Evolutionary conservation across 768 basidiomycete genomes (phyloP), one percentile per base, ranked within the genome.

Genomic region (Agaricus blazei): DNA sequence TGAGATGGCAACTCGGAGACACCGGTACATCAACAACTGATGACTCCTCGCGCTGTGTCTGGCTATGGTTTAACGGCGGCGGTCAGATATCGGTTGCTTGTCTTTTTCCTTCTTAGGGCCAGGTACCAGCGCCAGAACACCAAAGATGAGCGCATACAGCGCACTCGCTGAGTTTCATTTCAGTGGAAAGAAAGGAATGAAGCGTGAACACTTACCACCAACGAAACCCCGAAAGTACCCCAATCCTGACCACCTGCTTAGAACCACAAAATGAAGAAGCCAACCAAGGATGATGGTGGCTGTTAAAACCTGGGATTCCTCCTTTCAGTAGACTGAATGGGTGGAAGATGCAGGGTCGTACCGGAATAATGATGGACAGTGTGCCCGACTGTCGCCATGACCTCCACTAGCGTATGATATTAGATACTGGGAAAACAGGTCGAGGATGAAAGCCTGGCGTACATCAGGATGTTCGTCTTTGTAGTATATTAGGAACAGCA

Each of bases 371-470:
- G 2, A 75, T 78, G 1, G 87, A 87, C 29, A 91, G 68, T 23
- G 82, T 70, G 23, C 83, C 83, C 4, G 88, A 89, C 60, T 87
- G 73, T 61, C 85, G 75, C 89, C 89, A 91, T 14, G 80, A 79
- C 46, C 76, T 82, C 63, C 88, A 90, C 89, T 91, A 64, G 19
- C n/a, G 23, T 19, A 38, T n/a, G 19, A 43, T 41, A 38, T 37
- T 9, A 45, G 40, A 23, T 48, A 48, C 11, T 42, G 31, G 31
- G 29, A 42, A 24, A 47, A 34, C 34, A 12, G 15, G 19, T 38
- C 24, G 41, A n/a, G 8, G 9, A 36, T 19, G 46, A 28, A 41
- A 27, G 14, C 11, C n/a, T 24, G 5, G 47, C 60, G 34, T 65
- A 91, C 88, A 62, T 90, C 79, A 36, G 87, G 85, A 59, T 84